Percentiles rank a stretch among this genome's conserved stretches.
These are phyloP conservation scores for Trichophyton benhamiae DNA, from an alignment of 2,329 filamentous ascomycete species.

Conservation along the genomic window DNA sequence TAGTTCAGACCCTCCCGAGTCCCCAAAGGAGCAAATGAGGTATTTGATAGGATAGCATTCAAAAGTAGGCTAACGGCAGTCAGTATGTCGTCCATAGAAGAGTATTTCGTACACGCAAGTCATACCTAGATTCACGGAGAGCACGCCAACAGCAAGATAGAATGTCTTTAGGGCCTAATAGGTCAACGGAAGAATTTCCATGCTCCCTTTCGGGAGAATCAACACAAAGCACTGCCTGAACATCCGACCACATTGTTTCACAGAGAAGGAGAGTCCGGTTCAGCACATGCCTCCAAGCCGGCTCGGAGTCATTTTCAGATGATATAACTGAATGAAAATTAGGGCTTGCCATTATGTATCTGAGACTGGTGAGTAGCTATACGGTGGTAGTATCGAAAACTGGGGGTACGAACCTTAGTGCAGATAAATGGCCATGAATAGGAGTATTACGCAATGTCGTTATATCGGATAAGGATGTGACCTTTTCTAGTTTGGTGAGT, in stretches of 20 bases:
- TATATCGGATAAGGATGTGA: conserved; percentile 50
- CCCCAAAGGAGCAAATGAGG: conserved; percentile 36
- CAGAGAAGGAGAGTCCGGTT: conserved; percentile 49
- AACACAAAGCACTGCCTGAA: conserved; percentile 70
- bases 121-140: conserved; percentile 81
- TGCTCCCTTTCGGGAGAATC: conserved; percentile 82
- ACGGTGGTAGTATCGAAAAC: too few relatives aligned
- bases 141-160: conserved; percentile 92
- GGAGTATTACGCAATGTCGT: conserved; percentile 54
- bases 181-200: conserved; percentile 54
- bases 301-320: conserved; percentile 12
- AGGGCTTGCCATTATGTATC: conserved; percentile 39
- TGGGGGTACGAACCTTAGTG: conserved; percentile 42
- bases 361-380: conserved; percentile 16
- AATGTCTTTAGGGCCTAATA: conserved; percentile 68
- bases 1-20: conserved; percentile 38
- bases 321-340: conserved; percentile 26
- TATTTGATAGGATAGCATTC: conserved; percentile 47
- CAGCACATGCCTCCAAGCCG: conserved; percentile 25
- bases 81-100: not conserved
- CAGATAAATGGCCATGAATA: conserved; percentile 58
- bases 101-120: conserved; percentile 5
- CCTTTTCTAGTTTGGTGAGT: conserved; percentile 50
- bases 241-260: conserved; percentile 60
- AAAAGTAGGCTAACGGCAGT: conserved; percentile 53